Base-by-base conservation (phyloP, 1,139 yeast genomes). In the Suhomyces ambrosiae region DNA sequence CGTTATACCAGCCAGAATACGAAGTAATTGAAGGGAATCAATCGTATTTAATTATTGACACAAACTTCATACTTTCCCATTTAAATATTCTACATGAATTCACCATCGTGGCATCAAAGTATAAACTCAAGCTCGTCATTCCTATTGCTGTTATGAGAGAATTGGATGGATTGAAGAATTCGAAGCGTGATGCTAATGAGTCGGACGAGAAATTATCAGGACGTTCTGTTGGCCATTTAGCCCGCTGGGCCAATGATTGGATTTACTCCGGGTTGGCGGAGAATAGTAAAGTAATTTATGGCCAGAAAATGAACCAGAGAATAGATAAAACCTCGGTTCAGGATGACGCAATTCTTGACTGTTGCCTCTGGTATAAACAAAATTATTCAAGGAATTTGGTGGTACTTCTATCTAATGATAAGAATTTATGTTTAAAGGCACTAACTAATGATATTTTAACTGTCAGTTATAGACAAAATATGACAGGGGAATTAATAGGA, bases 341-440 rank as follows among this genome's bases (percentile, higher is more conserved):
- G 40, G 97, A 90, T 56, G 95, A 89, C 51, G 75, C 95, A 0
- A 89, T 90, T 44, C 60, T 89, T 24, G 97, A 90, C 59, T 88
- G 96, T 55, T 85, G 95, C 50, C 52, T 84, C 19, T 89, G 74
- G 53, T 80, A 82, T 43, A 71, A 75, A 44, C 59, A 68, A 15
- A 55, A 56, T 37, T 43, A 58, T 56, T 56, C 71, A 10, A 44
- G 54, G 12, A 65, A 71, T 29, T 63, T 87, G 34, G 83, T 83
- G 4, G 74, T 88, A 4, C 59, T 86, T 22, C 52, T 88, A 36
- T 83, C 96, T 0, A 86, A 89, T 56, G 97, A 90, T 56, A 83
- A 82, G 49, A 89, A 89, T 54, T 65, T 90, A 14, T 87, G 96
- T 56, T 61, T 77, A 45, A 86, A 84, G 56, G 95, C 96, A 0